Base-by-base conservation (phyloP, 352 stramenopile species). In the Blastocystis sp. region DNA sequence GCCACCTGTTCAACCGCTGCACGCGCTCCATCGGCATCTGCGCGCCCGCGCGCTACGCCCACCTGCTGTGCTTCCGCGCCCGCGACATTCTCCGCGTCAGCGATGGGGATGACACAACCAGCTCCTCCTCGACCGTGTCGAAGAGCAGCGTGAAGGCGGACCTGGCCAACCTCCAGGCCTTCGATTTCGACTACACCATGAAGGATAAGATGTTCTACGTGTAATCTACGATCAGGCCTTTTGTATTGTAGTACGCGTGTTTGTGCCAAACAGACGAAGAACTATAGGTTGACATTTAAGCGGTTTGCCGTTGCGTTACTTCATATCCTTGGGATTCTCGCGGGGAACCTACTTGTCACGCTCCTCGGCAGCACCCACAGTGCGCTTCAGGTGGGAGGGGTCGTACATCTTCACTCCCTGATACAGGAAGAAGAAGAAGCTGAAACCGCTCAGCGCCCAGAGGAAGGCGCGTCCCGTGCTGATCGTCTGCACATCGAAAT, bases 191-290 rank as follows among this genome's bases (percentile, higher is more conserved):
- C 66, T 10, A 5, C 56, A 40, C 21, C 2, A 66, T 84, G 74
- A 84, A 84, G 53, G 56, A 67, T 7, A 84, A 84, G 56, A 84
- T 84, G 74, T 84, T 84, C 53, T 84, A 84, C 61, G 56, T 84
- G 52, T 84, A 84, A 69, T 9, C 62, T 40, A 17, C 40, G 40
- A 17, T 69, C 21, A 69, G 40, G 23, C 21, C 11, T 21, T 41
- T 69, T 69, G 21, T 69, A 21, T 64, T 64, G 60, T 67, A 66
- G 11, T 45, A 28, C 10, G 21, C 17, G 9, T 81, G 71, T 81
- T 81, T 81, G 48, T 81, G 45, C 17, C 38, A 64, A 28, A 84
- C 10, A 69, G 21, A 67, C 5, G 2, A 5, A 59, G 41, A 2
- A 56, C 45, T 28, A 52, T 69, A 84, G 56, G 28, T 66, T 67